Conservation (phyloP, 1,284 basidiomycete species). For the Flammula alnicola region DNA sequence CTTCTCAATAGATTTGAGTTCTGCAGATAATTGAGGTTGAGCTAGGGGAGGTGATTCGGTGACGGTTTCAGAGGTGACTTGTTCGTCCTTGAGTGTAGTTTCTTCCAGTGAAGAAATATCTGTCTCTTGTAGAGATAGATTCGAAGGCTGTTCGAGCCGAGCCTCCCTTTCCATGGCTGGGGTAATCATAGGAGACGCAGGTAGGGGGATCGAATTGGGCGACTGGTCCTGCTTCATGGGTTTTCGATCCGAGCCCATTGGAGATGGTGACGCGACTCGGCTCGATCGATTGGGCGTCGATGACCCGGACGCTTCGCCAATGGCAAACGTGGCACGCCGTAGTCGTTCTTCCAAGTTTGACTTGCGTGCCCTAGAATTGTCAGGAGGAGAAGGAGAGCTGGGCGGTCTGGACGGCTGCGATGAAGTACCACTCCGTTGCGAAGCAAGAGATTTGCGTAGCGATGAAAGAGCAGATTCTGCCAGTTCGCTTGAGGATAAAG, state of each 20-base stretch:
- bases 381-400: slow-evolving; percentile 26
- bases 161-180: slow-evolving; percentile 7
- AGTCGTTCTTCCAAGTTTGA: slow-evolving; percentile 76
- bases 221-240: slow-evolving; percentile 22
- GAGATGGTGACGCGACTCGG: slow-evolving; percentile 44
- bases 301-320: slow-evolving; percentile 52
- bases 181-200: slow-evolving; percentile 28
- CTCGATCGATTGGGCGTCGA: slow-evolving; percentile 48
- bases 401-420: slow-evolving; percentile 22
- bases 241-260: slow-evolving; percentile 33
- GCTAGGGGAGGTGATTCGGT: not conserved
- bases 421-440: slow-evolving; percentile 53
- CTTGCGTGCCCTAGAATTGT: slow-evolving; percentile 38
- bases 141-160: slow-evolving; percentile 7
- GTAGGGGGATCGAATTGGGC: slow-evolving; percentile 38
- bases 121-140: slow-evolving; percentile 1
- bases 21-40: not conserved
- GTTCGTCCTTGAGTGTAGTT: not conserved
- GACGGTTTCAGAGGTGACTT: not conserved
- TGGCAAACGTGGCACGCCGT: slow-evolving; percentile 58
- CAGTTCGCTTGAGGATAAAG: slow-evolving; percentile 53
- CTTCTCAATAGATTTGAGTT: not conserved
- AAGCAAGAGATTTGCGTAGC: slow-evolving; percentile 63
- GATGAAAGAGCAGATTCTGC: slow-evolving; percentile 64
- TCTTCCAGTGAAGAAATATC: not conserved